phyloP scores from a whole-genome alignment of 805 yeast species.

The Saccharomycopsis javanensis region DNA sequence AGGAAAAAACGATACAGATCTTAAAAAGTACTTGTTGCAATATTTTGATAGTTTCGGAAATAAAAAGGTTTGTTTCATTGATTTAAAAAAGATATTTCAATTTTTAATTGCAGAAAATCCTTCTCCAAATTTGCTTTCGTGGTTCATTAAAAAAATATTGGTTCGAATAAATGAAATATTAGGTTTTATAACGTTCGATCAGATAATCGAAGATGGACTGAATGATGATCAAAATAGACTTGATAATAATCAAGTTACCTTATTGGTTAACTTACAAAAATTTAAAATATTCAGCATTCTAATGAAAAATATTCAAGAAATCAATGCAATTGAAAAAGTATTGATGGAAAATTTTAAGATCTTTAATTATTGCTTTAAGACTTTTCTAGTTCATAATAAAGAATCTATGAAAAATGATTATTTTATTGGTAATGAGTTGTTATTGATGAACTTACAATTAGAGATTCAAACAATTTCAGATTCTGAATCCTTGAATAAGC shows the following conservation, averaged over 20 bases:
- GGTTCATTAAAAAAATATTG: slow-evolving; percentile 12
- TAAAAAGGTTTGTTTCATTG: slow-evolving; percentile 12
- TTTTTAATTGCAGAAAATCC: neutral
- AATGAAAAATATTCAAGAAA: slow-evolving; percentile 11
- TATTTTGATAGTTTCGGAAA: slow-evolving; percentile 7
- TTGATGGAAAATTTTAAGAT: slow-evolving; percentile 28
- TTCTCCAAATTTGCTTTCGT: neutral
- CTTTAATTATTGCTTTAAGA: slow-evolving; percentile 31
- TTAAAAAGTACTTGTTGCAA: slow-evolving; percentile 1
- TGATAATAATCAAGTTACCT: slow-evolving; percentile 22
- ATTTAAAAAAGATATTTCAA: slow-evolving; percentile 9
- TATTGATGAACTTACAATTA: slow-evolving; percentile 44
- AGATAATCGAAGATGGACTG: neutral
- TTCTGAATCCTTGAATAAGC: neutral
- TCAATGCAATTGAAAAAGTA: slow-evolving; percentile 19
- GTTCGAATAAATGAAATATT: neutral
- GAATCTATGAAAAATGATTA: slow-evolving; percentile 39
- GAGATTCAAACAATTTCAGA: neutral
- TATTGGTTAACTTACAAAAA: slow-evolving; percentile 39
- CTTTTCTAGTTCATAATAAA: slow-evolving; percentile 28
- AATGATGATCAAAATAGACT: slow-evolving; percentile 24
- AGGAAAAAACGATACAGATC: neutral
- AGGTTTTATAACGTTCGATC: neutral
- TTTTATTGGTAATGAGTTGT: slow-evolving; percentile 56
- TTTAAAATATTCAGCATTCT: slow-evolving; percentile 30